Evolutionary conservation across 331 rosid genomes (phyloP), one percentile per base, ranked within the genome.

Genomic region (Malus hybrid): DNA sequence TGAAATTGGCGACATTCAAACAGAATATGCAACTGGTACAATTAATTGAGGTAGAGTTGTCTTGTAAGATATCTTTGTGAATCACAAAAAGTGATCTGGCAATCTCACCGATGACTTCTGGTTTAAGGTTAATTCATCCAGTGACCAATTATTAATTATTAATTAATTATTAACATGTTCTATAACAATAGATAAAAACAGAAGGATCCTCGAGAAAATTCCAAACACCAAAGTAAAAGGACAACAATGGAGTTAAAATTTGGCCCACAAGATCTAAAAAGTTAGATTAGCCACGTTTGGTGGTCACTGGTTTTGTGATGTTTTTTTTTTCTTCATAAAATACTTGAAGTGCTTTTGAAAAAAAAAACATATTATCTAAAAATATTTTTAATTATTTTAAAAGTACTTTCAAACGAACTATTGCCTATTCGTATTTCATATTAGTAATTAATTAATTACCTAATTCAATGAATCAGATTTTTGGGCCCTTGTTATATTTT

Each of bases 181-280:
- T 55, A 36, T n/a, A 13, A 2, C 24, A 48, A 22, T 69, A n/a
- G 50, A 55, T 31, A 15, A 5, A 57, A 69, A 80, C 68, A 77
- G 13, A 65, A 54, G 18, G 64, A 55, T 80, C 36, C 79, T 67
- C 32, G 66, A 61, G 66, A 67, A 67, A 67, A 61, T 62, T 73
- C 64, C 83, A 76, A 76, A 46, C 28, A 27, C 67, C 48, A 61
- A 36, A 76, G 73, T 70, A 71, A 59, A 56, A 65, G 76, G 48
- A 28, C 59, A 52, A 6, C 16, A 57, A 5, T 6, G 28, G 52
- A 76, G 61, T 69, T 81, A 7, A 54, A 77, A 76, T 61, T 69
- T 75, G 77, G 50, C 79, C 89, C 82, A 83, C 85, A 69, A 79
- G 74, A 80, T 78, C 83, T 65, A 28, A 54, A 56, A 44, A 74